Percentiles rank a stretch among this genome's conserved stretches.
Evolutionary conservation across 768 basidiomycete genomes (phyloP).

Genomic region (Pholiota conissans): DNA sequence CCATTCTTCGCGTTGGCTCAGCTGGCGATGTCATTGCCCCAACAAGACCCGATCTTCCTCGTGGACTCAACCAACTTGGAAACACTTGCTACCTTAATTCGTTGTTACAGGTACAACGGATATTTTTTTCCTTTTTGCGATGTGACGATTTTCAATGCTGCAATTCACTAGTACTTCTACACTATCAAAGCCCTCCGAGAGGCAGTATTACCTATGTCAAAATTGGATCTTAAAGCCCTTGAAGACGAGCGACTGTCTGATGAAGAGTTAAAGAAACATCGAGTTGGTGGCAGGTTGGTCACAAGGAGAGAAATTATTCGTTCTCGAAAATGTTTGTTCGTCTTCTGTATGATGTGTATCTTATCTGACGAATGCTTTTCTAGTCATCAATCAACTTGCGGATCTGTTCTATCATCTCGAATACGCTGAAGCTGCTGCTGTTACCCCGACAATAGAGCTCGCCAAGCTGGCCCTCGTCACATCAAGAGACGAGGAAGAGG

Average conservation of each 20-base stretch:
- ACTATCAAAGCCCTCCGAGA: constrained; percentile 90
- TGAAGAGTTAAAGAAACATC: constrained; percentile 78
- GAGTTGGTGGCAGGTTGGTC: constrained; percentile 85
- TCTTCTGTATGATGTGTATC: neutral
- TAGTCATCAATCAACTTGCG: constrained; percentile 84
- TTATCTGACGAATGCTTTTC: constrained; percentile 14
- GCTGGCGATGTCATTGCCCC: constrained; percentile 63
- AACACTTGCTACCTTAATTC: constrained; percentile 90
- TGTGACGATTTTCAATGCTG: neutral
- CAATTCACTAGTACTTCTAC: constrained; percentile 76
- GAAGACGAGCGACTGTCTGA: constrained; percentile 76
- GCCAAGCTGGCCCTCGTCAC: constrained; percentile 92
- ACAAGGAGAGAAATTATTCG: constrained; percentile 79
- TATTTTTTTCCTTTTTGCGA: neutral
- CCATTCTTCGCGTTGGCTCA: constrained; percentile 26
- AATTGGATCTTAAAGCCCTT: constrained; percentile 50
- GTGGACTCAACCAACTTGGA: constrained; percentile 86
- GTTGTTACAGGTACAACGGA: constrained; percentile 56
- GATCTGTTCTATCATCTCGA: constrained; percentile 79
- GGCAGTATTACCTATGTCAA: constrained; percentile 62
- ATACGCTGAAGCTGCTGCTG: constrained; percentile 58
- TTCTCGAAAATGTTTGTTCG: constrained; percentile 75
- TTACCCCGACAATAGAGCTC: constrained; percentile 83
- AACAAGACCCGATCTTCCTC: constrained; percentile 67
- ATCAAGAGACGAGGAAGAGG: constrained; percentile 87